phyloP scores from a whole-genome alignment of 1,284 basidiomycete species.

The Ceratobasidium papillatum region DNA sequence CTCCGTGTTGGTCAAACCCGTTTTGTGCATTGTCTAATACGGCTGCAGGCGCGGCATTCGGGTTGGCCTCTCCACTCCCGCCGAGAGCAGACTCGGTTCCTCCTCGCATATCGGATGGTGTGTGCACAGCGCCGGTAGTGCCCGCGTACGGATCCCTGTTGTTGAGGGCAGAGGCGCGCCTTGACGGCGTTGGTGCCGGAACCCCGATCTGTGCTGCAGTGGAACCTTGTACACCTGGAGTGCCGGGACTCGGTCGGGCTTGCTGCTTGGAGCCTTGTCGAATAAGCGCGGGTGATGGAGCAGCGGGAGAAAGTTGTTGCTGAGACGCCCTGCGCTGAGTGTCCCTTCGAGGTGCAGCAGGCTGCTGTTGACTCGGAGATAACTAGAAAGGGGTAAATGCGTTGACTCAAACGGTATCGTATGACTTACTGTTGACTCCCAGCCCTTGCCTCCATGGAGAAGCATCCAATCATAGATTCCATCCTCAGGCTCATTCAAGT shows the following conservation, averaged over 20 bases:
- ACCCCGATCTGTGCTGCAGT: conserved; percentile 77
- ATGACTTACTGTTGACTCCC: conserved; percentile 82
- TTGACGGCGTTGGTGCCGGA: conserved; percentile 58
- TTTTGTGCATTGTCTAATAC: conserved; percentile 38
- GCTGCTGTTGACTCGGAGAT: conserved; percentile 38
- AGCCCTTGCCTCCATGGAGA: conserved; percentile 90
- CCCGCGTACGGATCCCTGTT: conserved; percentile 57
- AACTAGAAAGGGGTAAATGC: conserved; percentile 17
- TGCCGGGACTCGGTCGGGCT: conserved; percentile 50
- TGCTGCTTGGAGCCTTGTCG: conserved; percentile 74
- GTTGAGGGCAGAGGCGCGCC: conserved; percentile 25
- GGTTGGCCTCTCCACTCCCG: conserved; percentile 33
- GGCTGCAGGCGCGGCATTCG: conserved; percentile 33
- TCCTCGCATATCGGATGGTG: conserved; percentile 65
- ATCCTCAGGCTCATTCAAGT: conserved; percentile 86
- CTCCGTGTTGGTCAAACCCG: conserved; percentile 59
- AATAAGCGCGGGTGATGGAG: conserved; percentile 77
- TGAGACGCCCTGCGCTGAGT: conserved; percentile 37
- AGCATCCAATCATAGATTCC: conserved; percentile 92
- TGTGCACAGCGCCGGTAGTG: conserved; percentile 56
- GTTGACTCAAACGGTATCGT: conserved; percentile 29
- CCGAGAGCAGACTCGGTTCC: conserved; percentile 42
- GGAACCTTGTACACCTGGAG: conserved; percentile 65
- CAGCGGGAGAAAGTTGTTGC: conserved; percentile 50
- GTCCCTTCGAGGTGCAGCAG: conserved; percentile 51